Conservation (phyloP, 1,284 basidiomycete species). For the Tetrapyrgos nigripes region DNA sequence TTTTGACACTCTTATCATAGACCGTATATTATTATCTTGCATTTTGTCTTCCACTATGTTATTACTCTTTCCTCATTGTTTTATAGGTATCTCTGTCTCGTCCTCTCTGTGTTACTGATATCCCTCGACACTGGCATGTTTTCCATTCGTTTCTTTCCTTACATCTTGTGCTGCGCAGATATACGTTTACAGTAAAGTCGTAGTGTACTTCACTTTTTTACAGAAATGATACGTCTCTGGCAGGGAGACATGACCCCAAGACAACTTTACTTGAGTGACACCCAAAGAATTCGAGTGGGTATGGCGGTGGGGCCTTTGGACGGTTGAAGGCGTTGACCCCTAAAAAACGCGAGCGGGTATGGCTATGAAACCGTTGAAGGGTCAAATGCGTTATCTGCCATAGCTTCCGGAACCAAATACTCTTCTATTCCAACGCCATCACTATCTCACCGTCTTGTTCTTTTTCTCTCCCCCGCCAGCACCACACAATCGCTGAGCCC, state of each 20-base stretch:
- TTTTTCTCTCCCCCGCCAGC: neutral
- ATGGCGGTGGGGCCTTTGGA: no score
- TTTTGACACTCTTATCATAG: slow-evolving; percentile 65
- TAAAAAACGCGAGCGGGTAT: no score
- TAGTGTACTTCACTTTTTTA: neutral
- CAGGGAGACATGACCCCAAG: neutral
- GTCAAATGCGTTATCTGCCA: no score
- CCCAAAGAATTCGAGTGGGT: no score
- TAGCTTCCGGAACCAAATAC: neutral
- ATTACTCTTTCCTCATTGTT: slow-evolving; percentile 14
- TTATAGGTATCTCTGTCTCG: slow-evolving; percentile 9
- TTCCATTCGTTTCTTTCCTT: slow-evolving; percentile 17
- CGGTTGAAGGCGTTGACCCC: no score
- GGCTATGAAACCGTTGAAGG: no score
- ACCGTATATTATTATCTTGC: slow-evolving; percentile 29
- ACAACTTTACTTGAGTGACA: no score
- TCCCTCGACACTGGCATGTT: slow-evolving; percentile 24
- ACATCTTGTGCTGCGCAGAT: slow-evolving; percentile 10
- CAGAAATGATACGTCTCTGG: neutral
- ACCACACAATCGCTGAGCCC: no score
- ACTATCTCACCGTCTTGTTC: neutral
- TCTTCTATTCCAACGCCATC: neutral
- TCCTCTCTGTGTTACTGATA: slow-evolving; percentile 7
- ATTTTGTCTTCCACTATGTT: slow-evolving; percentile 11
- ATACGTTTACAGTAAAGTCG: neutral